Conservation (phyloP, 148 eudicot genomes). For the Rhododendron henanense region DNA sequence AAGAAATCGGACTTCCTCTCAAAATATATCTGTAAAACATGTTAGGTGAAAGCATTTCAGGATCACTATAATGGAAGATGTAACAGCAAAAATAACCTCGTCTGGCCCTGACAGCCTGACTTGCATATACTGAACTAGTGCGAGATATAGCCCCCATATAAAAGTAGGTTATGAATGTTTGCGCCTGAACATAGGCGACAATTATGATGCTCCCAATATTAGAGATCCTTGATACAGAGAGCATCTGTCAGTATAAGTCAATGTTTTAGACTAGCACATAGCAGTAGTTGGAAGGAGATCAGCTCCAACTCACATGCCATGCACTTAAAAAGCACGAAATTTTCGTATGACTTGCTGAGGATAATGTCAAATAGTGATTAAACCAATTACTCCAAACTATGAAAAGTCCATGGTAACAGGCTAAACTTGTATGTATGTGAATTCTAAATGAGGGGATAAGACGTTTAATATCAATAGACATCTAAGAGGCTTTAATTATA, state of each 20-base stretch:
- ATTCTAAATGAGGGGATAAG: neutral
- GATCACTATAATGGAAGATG: neutral
- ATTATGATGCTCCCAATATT: neutral
- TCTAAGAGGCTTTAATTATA: neutral
- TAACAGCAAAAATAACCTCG: neutral
- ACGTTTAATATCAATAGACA: neutral
- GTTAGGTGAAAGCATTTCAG: neutral
- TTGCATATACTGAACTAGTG: neutral
- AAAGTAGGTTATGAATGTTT: neutral
- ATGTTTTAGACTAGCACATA: neutral
- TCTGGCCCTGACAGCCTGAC: neutral
- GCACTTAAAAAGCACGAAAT: neutral
- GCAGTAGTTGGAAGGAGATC: neutral
- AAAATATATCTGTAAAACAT: neutral
- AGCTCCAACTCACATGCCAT: neutral
- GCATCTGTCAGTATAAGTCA: neutral
- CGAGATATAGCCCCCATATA: neutral
- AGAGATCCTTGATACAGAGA: neutral
- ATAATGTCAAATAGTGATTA: neutral
- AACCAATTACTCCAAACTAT: neutral
- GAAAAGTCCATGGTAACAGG: neutral
- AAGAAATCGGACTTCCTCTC: neutral
- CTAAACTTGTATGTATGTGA: neutral
- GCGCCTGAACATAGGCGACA: neutral
- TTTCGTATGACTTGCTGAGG: neutral